Evolutionary conservation across 2,329 filamentous ascomycete genomes (phyloP).

Genomic region (Cytospora mali): DNA sequence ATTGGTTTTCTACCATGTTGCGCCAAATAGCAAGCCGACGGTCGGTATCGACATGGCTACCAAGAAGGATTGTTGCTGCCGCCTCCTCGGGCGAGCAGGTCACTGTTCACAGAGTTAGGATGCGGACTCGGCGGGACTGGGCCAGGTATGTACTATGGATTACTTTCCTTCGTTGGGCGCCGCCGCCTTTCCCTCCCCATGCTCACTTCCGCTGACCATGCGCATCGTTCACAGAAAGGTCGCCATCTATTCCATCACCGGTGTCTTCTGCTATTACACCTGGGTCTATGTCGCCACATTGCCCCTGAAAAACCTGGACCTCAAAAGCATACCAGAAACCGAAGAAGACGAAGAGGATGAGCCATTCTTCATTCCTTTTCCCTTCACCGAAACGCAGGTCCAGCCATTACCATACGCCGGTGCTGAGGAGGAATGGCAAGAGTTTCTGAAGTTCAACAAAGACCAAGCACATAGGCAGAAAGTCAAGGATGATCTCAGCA

Average conservation of each 20-base stretch:
- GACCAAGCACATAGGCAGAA: conserved; percentile 50
- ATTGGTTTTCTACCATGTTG: conserved; percentile 3
- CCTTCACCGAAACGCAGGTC: conserved; percentile 56
- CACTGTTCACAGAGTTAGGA: conserved; percentile 12
- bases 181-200: neutral
- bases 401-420: conserved; percentile 55
- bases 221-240: conserved; percentile 4
- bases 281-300: conserved; percentile 50
- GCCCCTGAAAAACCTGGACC: conserved; percentile 48
- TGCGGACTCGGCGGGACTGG: neutral
- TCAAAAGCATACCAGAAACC: conserved; percentile 39
- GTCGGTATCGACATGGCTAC: conserved; percentile 19
- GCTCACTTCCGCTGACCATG: conserved; percentile 4
- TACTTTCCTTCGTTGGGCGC: neutral
- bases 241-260: conserved; percentile 31
- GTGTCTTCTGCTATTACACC: conserved; percentile 45
- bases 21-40: conserved; percentile 23
- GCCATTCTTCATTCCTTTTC: conserved; percentile 62
- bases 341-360: conserved; percentile 48
- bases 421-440: conserved; percentile 64
- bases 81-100: conserved; percentile 21
- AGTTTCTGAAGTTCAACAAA: conserved; percentile 61
- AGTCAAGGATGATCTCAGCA: conserved; percentile 52
- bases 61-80: conserved; percentile 7
- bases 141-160: conserved; percentile 4